A percentile compares a stretch with the other conserved stretches of the same genome.
phyloP scores from a whole-genome alignment of 371 early-diverging fungal genomes.

The Mucor plumbeus region DNA sequence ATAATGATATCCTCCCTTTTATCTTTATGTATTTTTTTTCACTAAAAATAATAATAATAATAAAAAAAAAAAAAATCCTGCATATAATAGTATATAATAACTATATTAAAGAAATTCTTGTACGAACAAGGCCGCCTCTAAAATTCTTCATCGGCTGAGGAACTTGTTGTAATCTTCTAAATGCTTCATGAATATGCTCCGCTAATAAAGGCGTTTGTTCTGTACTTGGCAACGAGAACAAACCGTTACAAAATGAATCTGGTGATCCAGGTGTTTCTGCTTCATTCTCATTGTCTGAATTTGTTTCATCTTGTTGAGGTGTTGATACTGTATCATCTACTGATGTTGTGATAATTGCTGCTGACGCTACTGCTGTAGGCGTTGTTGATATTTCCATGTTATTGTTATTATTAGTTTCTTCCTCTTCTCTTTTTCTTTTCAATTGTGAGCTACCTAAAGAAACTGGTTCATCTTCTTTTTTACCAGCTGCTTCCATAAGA shows the following conservation, averaged over 20 bases:
- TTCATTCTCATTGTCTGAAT: slow-evolving; percentile 13
- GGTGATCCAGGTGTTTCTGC: slow-evolving; percentile 33
- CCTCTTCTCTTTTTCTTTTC: slow-evolving; percentile 51
- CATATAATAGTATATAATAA: background rate
- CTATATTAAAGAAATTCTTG: slow-evolving; percentile 77
- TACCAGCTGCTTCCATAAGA: slow-evolving; percentile 32
- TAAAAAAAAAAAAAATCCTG: background rate
- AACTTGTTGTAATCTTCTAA: slow-evolving; percentile 74
- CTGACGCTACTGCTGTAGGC: slow-evolving; percentile 13
- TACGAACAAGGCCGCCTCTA: slow-evolving; percentile 77
- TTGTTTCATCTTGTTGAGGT: background rate
- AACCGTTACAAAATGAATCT: slow-evolving; percentile 48
- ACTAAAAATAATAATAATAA: no score
- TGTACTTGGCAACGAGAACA: slow-evolving; percentile 80
- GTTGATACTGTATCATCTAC: background rate
- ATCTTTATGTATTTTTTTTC: no score
- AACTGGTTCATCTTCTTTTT: slow-evolving; percentile 36
- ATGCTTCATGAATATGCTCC: slow-evolving; percentile 92
- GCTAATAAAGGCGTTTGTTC: slow-evolving; percentile 84
- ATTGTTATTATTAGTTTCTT: slow-evolving; percentile 35
- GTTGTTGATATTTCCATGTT: slow-evolving; percentile 15
- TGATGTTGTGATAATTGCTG: slow-evolving; percentile 7
- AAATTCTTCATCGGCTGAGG: slow-evolving; percentile 79
- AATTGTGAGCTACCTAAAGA: slow-evolving; percentile 14
- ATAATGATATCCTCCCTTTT: slow-evolving; percentile 1